Conservation (phyloP, 1,139 yeast genomes). For the Candida glucosophila region DNA sequence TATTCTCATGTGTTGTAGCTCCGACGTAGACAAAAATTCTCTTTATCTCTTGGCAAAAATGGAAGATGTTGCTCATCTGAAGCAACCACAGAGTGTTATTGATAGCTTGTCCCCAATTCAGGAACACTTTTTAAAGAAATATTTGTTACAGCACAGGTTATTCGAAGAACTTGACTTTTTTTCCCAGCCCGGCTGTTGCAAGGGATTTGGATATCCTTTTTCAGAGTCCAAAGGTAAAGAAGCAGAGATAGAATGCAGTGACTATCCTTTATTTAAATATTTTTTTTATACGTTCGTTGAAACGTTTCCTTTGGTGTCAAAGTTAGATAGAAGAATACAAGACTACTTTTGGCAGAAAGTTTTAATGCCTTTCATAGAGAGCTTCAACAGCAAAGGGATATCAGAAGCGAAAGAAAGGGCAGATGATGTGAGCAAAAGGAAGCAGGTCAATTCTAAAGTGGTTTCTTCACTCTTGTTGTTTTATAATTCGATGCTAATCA, state of each 20-base stretch:
- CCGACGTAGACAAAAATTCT: too few species aligned
- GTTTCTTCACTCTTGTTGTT: constrained; percentile 56
- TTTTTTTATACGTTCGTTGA: constrained; percentile 53
- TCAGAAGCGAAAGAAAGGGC: constrained; percentile 61
- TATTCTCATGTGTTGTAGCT: too few species aligned
- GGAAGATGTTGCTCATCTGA: too few species aligned
- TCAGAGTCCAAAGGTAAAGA: constrained; percentile 8
- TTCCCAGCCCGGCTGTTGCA: constrained; percentile 50
- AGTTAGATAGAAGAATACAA: constrained; percentile 36
- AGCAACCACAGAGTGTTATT: constrained; percentile 6
- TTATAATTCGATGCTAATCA: constrained; percentile 67
- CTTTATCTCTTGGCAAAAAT: too few species aligned
- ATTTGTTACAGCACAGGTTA: constrained; percentile 55
- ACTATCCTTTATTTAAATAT: constrained; percentile 53
- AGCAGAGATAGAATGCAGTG: too few species aligned
- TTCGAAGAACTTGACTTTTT: constrained; percentile 52
- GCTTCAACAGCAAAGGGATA: constrained; percentile 64
- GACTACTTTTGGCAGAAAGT: constrained; percentile 66
- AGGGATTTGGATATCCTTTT: constrained; percentile 72
- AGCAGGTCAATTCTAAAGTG: constrained; percentile 51
- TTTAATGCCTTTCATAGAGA: constrained; percentile 73
- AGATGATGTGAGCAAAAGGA: constrained; percentile 66
- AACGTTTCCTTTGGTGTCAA: constrained; percentile 68
- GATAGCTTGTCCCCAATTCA: constrained; percentile 43
- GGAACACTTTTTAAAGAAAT: constrained; percentile 82